Evolutionary conservation across 495 filamentous ascomycete genomes (phyloP), one percentile per base, ranked within the genome.

Genomic region (Xylaria curta): DNA sequence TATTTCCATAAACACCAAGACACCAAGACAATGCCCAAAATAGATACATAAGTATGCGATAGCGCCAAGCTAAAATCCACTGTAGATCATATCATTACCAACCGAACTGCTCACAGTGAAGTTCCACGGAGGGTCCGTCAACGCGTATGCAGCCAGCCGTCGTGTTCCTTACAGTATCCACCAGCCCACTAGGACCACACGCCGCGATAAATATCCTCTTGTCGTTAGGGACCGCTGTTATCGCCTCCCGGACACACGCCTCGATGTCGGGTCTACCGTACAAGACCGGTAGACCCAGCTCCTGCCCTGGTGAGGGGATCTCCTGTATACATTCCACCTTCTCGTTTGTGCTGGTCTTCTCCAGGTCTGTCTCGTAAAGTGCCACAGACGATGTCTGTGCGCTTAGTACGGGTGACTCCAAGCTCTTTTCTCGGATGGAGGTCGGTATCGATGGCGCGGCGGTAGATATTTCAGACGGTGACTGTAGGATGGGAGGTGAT

Each of bases 91-190:
- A 6, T 33, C 28, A 78, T 75, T 72, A 87, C 84, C 84, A 89
- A 5, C 84, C 86, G 76, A 89, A 89, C 77, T 87, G 82, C 75
- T 88, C 86, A 70, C 82, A 86, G 76, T 87, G 84, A 64, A 88
- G 76, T 75, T 88, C 86, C 12, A 89, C 80, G 24, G 80, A 84
- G 4, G 87, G 85, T 6, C 87, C 87, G 15, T 81, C 80, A 4
- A 83, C 75, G 0, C 76, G 77, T 10, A 89, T 88, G 71, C 82
- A 81, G 46, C 77, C 77, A 21, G 86, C 86, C n/a, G 84, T 83
- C 1, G 84, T 84, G 17, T 87, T 81, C n/a, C 86, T 80, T 59
- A 85, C 83, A 2, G 82, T 78, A 19, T 77, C 78, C 77, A 86
- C 86, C 49, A 89, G 72, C 13, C 80, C 79, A 46, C 79, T 81